These are phyloP conservation scores for Scleroderma bovista DNA, from an alignment of 768 basidiomycete species.

Conservation along the genomic window DNA sequence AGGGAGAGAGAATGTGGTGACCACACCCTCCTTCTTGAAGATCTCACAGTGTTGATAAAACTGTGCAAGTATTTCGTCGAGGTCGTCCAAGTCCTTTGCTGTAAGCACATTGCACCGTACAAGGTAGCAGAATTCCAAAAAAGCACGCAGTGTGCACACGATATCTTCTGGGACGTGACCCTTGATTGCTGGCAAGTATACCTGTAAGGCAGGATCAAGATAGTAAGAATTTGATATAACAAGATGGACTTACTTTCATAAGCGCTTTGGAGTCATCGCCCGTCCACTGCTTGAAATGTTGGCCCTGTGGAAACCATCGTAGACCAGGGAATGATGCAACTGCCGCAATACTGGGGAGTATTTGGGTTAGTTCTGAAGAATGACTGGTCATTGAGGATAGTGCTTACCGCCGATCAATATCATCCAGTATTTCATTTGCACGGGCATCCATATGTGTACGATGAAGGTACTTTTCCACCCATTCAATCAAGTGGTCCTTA, in stretches of 20 bases:
- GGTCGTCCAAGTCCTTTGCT: slow-evolving; percentile 1
- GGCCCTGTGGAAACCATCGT: slow-evolving; percentile 20
- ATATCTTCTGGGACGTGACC: slow-evolving; percentile 18
- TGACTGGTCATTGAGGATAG: neutral
- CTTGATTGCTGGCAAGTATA: no score
- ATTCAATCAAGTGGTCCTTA: slow-evolving; percentile 36
- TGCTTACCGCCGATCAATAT: slow-evolving; percentile 31
- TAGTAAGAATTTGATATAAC: neutral
- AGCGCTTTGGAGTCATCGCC: slow-evolving; percentile 34
- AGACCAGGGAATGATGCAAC: slow-evolving; percentile 13
- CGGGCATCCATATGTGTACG: slow-evolving; percentile 8
- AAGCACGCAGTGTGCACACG: slow-evolving; percentile 13
- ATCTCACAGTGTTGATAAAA: slow-evolving; percentile 11
- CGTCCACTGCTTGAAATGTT: slow-evolving; percentile 31
- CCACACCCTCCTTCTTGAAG: slow-evolving; percentile 6
- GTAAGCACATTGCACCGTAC: slow-evolving; percentile 8
- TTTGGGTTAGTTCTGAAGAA: neutral
- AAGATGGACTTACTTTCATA: slow-evolving; percentile 27
- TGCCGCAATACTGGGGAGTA: slow-evolving; percentile 8
- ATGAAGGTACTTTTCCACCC: slow-evolving; percentile 29
- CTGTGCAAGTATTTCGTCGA: slow-evolving; percentile 4
- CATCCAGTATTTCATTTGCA: slow-evolving; percentile 26
- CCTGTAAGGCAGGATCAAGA: no score
- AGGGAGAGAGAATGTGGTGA: slow-evolving; percentile 9
- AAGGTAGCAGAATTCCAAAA: slow-evolving; percentile 24